Base-by-base conservation (phyloP, 768 basidiomycete genomes). In the Hebeloma cylindrosporum region DNA sequence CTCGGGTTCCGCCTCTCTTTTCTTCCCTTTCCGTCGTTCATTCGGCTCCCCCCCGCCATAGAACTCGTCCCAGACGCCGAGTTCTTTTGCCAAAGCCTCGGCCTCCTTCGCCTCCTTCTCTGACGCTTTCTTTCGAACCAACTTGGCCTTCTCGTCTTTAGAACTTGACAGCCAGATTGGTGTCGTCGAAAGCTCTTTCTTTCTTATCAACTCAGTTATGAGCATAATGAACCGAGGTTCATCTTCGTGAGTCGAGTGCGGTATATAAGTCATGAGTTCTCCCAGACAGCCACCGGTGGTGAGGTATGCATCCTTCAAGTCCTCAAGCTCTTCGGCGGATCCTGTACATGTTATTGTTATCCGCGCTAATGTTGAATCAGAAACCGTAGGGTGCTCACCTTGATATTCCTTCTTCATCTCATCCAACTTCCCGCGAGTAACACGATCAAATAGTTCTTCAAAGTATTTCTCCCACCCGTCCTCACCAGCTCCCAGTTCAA, bases 391-490 rank as follows among this genome's bases (percentile, higher is more conserved):
- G 13, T 20, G 47, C 60, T 23, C 47, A 87, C 96, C 92, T 74
- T 98, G 93, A 65, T 99, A 99, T 57, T 82, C 83, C 54, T 82
- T 83, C 78, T 91, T 95, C 80, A 95, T 82, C 62, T 96, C 90
- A 52, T 97, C 93, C 42, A 99, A 72, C 62, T 82, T 87, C 48
- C 80, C 83, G 50, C 83, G 78, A 44, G 93, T 94, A 18, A 95
- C 88, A 42, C 82, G 77, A 48, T 94, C 88, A 53, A 93, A 96
- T 52, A 96, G 67, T 45, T 84, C 84, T 61, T 86, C 87, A 56
- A 98, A 99, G 67, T 99, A 99, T 5, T 88, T 80, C 58, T 93
- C 91, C 96, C 96, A 99, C 1, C 92, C 90, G 49, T 84, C 88
- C 47, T 87, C 89, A 7, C 81, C 89, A 5, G 78, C 78, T 17